These are phyloP conservation scores for Lanmaoa pseudosensibilis DNA, from an alignment of 768 basidiomycete genomes.

Conservation along the genomic window DNA sequence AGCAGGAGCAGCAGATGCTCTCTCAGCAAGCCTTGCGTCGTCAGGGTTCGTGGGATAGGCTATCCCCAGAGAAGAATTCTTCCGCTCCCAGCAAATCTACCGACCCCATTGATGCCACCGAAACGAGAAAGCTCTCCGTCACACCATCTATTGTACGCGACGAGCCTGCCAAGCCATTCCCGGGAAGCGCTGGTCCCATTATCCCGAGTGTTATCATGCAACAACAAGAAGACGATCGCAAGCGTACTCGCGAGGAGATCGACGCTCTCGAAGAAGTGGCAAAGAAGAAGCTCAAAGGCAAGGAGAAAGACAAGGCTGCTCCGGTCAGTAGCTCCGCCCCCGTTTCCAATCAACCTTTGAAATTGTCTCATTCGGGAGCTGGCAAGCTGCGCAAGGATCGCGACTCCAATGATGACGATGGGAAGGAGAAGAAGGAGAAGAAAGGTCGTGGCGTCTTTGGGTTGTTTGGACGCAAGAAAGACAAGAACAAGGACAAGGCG, in stretches of 20 bases:
- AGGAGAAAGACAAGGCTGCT: conserved; percentile 49
- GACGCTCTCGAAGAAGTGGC: conserved; percentile 44
- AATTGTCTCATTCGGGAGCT: conserved; percentile 12
- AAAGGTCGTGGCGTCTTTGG: conserved; percentile 74
- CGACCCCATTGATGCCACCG: conserved; percentile 69
- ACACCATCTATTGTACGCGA: conserved; percentile 78
- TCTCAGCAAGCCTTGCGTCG: conserved; percentile 38
- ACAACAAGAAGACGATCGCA: conserved; percentile 53
- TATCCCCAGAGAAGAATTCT: conserved; percentile 33
- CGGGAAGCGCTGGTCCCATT: conserved; percentile 25
- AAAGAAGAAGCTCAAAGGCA: conserved; percentile 51
- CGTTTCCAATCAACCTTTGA: conserved; percentile 24
- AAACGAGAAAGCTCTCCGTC: conserved; percentile 74
- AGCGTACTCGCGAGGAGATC: conserved; percentile 52
- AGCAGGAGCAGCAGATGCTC: conserved; percentile 32
- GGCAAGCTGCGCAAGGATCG: conserved; percentile 48
- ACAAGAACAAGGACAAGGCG: conserved; percentile 66
- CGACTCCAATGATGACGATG: conserved; percentile 44
- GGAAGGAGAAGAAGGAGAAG: conserved; percentile 61
- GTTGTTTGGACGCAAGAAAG: conserved; percentile 75
- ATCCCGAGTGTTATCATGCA: conserved; percentile 42
- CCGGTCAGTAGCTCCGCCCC: conserved; percentile 30
- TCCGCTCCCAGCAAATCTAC: conserved; percentile 36
- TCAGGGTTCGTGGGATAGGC: conserved; percentile 50
- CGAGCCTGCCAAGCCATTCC: conserved; percentile 30